Base-by-base conservation (phyloP, 2,329 filamentous ascomycete species). In the Cordyceps pruinosa region DNA sequence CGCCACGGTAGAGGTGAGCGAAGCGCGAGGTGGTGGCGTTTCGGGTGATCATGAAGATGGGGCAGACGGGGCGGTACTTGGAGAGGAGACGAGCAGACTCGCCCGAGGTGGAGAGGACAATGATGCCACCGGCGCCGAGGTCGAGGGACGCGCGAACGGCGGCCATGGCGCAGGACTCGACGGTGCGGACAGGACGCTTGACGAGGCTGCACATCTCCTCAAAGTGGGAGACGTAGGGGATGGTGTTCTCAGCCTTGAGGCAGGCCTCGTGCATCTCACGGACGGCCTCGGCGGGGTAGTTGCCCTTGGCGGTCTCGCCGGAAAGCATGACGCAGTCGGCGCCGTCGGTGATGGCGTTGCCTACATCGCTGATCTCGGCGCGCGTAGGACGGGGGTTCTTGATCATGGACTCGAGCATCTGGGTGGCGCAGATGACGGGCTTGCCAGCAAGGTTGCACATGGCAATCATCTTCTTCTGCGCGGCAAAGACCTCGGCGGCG, bases 381-480 rank as follows among this genome's bases (percentile, higher is more conserved):
- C 94, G 91, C 62, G 94, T 99, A 52, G 94, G 94, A 62, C 94
- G 90, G 65, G 94, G 94, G 82, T 99, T 99, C 84, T 96, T 97
- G 76, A 96, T 99, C 94, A 99, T 99, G 63, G 91, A 96, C 84
- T 99, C 94, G 66, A 99, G 85, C 94, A 99, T 99, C 82, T 99
- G 94, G 41, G 94, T 99, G 60, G 94, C 94, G 77, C 93, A 97
- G 73, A 99, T 97, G 74, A 93, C 92, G 65, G 94, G 94, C 84
- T 99, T 99, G 76, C 94, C 94, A 66, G 91, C 92, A 71, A 97
- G 86, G 82, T 99, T 99, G 86, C 94, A 99, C 87, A 97, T 97
- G 77, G 94, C 92, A 76, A 99, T 99, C 84, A 99, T 92, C 90
- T 99, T 99, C 88, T 99, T 99, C 83, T 99, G 94, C 58, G 94